Percentiles rank a stretch among this genome's conserved stretches.
These are phyloP conservation scores for Pisolithus tinctorius DNA, from an alignment of 768 basidiomycete genomes.

Conservation along the genomic window DNA sequence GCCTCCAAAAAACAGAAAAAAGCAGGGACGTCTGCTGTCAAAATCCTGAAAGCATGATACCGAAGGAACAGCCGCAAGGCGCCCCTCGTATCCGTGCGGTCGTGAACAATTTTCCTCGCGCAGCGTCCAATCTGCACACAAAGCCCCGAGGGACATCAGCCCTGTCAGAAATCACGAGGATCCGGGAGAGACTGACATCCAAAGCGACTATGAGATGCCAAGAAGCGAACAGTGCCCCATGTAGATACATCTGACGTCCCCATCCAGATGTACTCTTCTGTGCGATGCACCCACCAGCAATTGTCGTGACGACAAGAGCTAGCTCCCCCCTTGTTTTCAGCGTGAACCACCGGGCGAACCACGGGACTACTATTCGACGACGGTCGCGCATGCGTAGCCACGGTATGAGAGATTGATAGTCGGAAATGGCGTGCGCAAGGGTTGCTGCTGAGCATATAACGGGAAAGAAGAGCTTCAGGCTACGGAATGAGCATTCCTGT, in stretches of 20 bases:
- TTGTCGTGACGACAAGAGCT: neutral
- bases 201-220: neutral
- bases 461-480: neutral
- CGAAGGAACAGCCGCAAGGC: neutral
- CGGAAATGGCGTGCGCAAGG: neutral
- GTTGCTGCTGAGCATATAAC: neutral
- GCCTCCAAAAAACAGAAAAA: neutral
- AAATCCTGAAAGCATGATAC: neutral
- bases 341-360: neutral
- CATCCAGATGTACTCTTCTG: neutral
- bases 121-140: neutral
- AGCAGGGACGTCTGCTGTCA: neutral
- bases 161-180: neutral
- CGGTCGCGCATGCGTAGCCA: neutral
- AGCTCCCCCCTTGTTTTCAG: neutral
- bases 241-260: neutral
- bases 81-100: neutral
- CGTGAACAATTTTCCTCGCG: neutral
- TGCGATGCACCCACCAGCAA: neutral
- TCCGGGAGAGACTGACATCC: neutral
- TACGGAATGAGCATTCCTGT: no score
- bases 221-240: neutral
- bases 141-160: neutral
- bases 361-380: neutral
- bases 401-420: neutral